These are phyloP conservation scores for Neurospora sp. DNA, from an alignment of 495 filamentous ascomycete genomes.

Conservation along the genomic window DNA sequence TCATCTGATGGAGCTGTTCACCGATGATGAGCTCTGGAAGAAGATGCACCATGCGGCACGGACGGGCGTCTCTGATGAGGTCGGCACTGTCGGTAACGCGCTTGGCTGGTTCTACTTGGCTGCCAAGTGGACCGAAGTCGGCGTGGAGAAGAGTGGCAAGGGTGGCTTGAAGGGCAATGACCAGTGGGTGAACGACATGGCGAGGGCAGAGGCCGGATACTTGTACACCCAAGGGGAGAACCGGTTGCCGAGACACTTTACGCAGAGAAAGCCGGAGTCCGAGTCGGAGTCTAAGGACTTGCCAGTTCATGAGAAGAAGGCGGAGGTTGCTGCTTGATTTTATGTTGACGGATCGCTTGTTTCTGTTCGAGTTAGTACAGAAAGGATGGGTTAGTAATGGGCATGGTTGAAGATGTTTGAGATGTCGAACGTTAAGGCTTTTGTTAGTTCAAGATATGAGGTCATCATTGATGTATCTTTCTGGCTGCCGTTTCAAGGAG, in stretches of 20 bases:
- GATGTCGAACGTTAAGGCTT: too few species aligned
- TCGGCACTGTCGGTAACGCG: slow-evolving; percentile 72
- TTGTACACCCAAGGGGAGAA: slow-evolving; percentile 51
- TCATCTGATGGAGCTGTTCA: slow-evolving; percentile 60
- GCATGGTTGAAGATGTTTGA: too few species aligned
- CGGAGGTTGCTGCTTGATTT: not conserved
- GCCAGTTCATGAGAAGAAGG: slow-evolving; percentile 1
- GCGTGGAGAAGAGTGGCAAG: slow-evolving; percentile 25
- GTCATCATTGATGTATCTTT: not conserved
- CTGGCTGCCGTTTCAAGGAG: not conserved
- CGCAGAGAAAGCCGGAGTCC: slow-evolving; percentile 16
- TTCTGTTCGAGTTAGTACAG: not conserved
- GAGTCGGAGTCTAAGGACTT: slow-evolving; percentile 7
- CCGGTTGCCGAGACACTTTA: slow-evolving; percentile 43
- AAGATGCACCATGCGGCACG: slow-evolving; percentile 59
- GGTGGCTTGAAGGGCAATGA: slow-evolving; percentile 34
- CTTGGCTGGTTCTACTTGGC: slow-evolving; percentile 70
- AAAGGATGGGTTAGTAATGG: not conserved
- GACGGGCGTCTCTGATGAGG: slow-evolving; percentile 66
- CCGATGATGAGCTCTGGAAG: slow-evolving; percentile 50
- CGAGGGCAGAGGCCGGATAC: slow-evolving; percentile 53
- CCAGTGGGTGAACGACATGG: slow-evolving; percentile 71
- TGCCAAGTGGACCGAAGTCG: slow-evolving; percentile 44
- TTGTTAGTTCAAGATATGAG: not conserved
- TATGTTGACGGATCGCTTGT: not conserved